Evolutionary conservation across 2,329 filamentous ascomycete genomes (phyloP).

Genomic region (Ophiocordyceps camponoti-floridani): DNA sequence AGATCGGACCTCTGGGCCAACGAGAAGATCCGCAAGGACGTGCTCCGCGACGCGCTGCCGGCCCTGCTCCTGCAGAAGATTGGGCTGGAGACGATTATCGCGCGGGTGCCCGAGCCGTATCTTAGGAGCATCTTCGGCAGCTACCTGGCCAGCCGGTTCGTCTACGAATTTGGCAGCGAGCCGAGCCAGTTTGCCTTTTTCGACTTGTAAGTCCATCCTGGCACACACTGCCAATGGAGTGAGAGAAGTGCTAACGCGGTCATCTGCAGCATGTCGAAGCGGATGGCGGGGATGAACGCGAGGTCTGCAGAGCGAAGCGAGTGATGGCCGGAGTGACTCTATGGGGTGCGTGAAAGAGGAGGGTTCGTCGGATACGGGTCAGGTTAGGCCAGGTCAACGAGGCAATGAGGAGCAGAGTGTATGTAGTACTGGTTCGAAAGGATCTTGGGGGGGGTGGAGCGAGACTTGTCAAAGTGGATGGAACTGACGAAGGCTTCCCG

Average conservation of each 20-base stretch:
- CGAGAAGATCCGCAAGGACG: constrained; percentile 54
- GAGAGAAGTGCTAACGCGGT: neutral
- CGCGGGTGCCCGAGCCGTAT: constrained; percentile 80
- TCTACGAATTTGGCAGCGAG: constrained; percentile 84
- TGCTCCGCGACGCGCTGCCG: constrained; percentile 74
- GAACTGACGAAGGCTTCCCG: too few species aligned
- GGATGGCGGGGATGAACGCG: constrained; percentile 29
- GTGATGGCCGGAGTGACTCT: neutral
- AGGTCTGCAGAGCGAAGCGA: neutral
- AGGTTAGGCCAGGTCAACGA: too few species aligned
- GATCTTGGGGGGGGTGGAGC: too few species aligned
- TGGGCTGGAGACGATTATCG: constrained; percentile 71
- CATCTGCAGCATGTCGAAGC: constrained; percentile 42
- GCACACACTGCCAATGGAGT: neutral
- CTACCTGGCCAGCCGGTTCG: constrained; percentile 85
- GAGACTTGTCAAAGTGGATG: too few species aligned
- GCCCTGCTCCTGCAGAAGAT: constrained; percentile 74
- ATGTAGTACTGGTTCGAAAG: too few species aligned
- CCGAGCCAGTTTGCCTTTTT: constrained; percentile 97
- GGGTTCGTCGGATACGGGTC: neutral
- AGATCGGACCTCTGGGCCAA: constrained; percentile 84
- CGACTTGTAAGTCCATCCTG: constrained; percentile 65
- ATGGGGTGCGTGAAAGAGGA: neutral
- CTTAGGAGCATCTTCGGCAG: constrained; percentile 90
- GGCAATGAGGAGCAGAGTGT: too few species aligned